These are phyloP conservation scores for Sugiyamaella lignohabitans DNA, from an alignment of 805 yeast species.

Conservation along the genomic window DNA sequence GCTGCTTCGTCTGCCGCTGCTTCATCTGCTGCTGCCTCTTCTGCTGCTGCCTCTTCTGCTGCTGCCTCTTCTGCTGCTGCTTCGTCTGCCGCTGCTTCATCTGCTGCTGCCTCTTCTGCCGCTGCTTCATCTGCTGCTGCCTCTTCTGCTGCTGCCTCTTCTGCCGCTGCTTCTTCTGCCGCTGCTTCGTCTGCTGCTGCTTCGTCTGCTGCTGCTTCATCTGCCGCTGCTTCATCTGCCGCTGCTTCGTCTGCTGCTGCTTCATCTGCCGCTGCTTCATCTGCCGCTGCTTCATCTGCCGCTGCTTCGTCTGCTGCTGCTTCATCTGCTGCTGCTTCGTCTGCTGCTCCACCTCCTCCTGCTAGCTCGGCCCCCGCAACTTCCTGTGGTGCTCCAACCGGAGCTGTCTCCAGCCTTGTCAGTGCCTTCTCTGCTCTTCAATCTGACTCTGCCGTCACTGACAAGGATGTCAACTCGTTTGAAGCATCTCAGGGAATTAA, in stretches of 20 bases:
- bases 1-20: slow-evolving; percentile 1
- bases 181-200: neutral
- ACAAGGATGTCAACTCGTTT: slow-evolving; percentile 8
- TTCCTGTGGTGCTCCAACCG: slow-evolving; percentile 9
- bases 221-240: neutral
- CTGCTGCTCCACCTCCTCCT: neutral
- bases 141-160: neutral
- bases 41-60: neutral
- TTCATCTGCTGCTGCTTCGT: neutral
- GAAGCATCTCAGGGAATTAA: slow-evolving; percentile 18
- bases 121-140: neutral
- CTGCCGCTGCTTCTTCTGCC: neutral
- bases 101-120: neutral
- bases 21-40: neutral
- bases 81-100: neutral
- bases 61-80: neutral
- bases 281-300: neutral
- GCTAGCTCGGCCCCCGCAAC: neutral
- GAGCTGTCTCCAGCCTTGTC: slow-evolving; percentile 7
- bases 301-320: neutral
- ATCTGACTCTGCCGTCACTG: slow-evolving; percentile 13
- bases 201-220: neutral
- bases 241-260: neutral
- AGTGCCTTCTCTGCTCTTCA: slow-evolving; percentile 14
- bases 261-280: neutral